phyloP scores from a whole-genome alignment of 371 early-diverging fungal genomes.

The Mycotypha africana region DNA sequence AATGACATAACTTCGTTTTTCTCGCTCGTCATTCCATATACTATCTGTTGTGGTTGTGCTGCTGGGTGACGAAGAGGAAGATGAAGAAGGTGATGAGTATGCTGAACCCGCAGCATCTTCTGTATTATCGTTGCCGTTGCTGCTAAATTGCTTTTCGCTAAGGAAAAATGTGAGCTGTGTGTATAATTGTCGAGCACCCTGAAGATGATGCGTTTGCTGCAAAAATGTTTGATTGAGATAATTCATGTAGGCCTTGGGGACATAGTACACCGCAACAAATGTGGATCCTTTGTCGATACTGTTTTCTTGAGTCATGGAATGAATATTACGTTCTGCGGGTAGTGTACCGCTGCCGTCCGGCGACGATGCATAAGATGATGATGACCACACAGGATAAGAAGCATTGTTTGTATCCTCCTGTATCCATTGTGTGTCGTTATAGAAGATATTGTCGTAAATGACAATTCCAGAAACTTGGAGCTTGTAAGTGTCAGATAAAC shows the following conservation, averaged over 20 bases:
- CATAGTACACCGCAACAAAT: slow-evolving; percentile 27
- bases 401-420: slow-evolving; percentile 9
- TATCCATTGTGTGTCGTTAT: slow-evolving; percentile 6
- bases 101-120: too few species aligned
- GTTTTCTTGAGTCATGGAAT: slow-evolving; percentile 29
- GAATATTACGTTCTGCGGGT: slow-evolving; percentile 21
- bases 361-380: not conserved
- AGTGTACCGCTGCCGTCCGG: too few species aligned
- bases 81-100: too few species aligned
- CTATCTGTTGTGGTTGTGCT: not conserved
- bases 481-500: slow-evolving; percentile 10
- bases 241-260: slow-evolving; percentile 17
- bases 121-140: too few species aligned
- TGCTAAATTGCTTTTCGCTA: slow-evolving; percentile 13
- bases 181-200: slow-evolving; percentile 2
- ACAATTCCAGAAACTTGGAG: slow-evolving; percentile 24
- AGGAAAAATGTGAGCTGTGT: slow-evolving; percentile 12
- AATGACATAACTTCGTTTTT: slow-evolving; percentile 10
- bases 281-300: slow-evolving; percentile 11
- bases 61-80: slow-evolving; percentile 4
- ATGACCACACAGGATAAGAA: slow-evolving; percentile 17
- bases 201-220: slow-evolving; percentile 1
- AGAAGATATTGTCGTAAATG: slow-evolving; percentile 24
- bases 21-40: not conserved
- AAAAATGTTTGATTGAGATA: slow-evolving; percentile 7